These are phyloP conservation scores for Mycena rebaudengoi DNA, from an alignment of 768 basidiomycete species.

Conservation along the genomic window DNA sequence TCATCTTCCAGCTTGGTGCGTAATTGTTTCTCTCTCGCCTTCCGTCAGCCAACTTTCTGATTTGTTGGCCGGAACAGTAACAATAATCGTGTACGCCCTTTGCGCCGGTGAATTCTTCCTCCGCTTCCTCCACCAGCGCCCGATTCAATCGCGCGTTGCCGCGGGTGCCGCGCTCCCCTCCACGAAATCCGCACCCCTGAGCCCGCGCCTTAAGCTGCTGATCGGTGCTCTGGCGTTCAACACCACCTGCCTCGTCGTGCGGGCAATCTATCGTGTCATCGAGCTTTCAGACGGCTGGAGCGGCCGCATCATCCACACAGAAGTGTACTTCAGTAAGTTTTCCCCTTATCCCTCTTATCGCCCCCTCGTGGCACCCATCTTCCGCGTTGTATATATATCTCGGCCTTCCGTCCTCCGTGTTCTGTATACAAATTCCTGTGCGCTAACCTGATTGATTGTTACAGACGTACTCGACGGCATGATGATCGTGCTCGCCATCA, in stretches of 20 bases:
- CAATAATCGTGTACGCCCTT: conserved; percentile 20
- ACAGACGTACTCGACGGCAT: conserved; percentile 27
- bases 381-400: neutral
- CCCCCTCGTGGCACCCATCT: neutral
- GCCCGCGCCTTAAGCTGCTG: neutral
- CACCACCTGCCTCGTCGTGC: conserved; percentile 28
- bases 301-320: conserved; percentile 40
- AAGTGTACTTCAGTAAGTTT: conserved; percentile 45
- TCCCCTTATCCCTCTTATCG: neutral
- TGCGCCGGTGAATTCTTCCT: conserved; percentile 53
- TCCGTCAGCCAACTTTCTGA: too few relatives aligned
- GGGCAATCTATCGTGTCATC: conserved; percentile 44
- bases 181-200: too few relatives aligned
- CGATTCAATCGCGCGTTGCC: neutral
- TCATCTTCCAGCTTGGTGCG: conserved; percentile 26
- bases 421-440: neutral
- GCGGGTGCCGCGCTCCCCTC: neutral
- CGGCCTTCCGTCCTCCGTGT: neutral
- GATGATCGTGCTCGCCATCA: conserved; percentile 22
- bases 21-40: neutral
- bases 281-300: conserved; percentile 44
- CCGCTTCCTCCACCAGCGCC: conserved; percentile 38
- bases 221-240: conserved; percentile 18
- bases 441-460: neutral
- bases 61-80: conserved; percentile 30